Base-by-base conservation (phyloP, 768 basidiomycete species). In the Cystobasidium ongulense region DNA sequence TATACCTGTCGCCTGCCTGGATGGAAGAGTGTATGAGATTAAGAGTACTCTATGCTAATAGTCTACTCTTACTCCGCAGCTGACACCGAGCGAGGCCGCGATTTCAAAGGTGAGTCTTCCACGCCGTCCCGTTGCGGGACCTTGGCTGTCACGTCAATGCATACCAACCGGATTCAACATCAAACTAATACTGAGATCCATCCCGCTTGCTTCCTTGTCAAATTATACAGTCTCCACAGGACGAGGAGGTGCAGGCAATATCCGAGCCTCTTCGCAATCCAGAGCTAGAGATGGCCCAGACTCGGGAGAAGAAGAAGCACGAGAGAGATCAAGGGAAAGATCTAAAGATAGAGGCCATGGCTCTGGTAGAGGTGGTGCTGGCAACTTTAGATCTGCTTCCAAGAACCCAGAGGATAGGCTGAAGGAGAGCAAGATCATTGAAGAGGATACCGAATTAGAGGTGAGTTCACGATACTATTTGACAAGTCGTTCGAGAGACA, bases 201-300 rank as follows among this genome's bases (percentile, higher is more conserved):
- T 31, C 31, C 62, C 36, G 5, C 23, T 21, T 36, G 11, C 29
- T 63, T 11, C 29, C 31, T 33, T 31, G 62, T 63, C 61, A 11
- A 4, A 63, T 36, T 8, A 46, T 59, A 5, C 63, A 27, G 50
- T 68, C 23, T 71, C 68, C 18, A 71, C 68, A 8, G 68, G 68
- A 23, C 7, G 68, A 71, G 68, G 68, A 35, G 68, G 68, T 13
- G 68, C 68, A 71, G 68, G 68, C 68, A 71, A 71, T 35, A 54
- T 71, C 18, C 50, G 68, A 36, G 68, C 68, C 10, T 36, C 52
- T 1, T 71, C 68, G 23, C 25, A 46, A n/a, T 54, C 68, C 7
- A 31, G 68, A 71, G 68, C 33, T 21, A 1, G 31, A 8, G 54
- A 71, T 31, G 54, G 33, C 1, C 27, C 33, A 23, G 68, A 71